Conservation (phyloP, 2,329 filamentous ascomycete genomes). For the Fusarium abutilonis region DNA sequence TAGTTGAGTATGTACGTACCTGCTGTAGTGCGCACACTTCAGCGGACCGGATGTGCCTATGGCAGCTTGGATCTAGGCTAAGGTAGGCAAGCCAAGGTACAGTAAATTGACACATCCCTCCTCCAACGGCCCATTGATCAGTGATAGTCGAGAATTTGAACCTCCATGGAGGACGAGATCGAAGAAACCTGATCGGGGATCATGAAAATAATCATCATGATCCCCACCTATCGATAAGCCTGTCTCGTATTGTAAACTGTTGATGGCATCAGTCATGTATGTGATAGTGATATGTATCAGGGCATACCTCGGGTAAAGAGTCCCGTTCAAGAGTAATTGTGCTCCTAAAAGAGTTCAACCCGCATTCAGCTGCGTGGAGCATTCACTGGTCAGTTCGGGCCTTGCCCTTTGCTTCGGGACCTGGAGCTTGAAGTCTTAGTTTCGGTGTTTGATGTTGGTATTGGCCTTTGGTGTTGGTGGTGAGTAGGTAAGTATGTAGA, state of each 20-base stretch:
- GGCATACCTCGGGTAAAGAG: not conserved
- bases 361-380: slow-evolving; percentile 17
- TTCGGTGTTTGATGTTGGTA: not conserved
- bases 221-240: not conserved
- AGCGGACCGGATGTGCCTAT: slow-evolving; percentile 8
- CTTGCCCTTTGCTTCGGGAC: slow-evolving; percentile 14
- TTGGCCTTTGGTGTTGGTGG: slow-evolving; percentile 1
- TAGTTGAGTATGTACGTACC: slow-evolving; percentile 17
- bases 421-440: slow-evolving; percentile 9
- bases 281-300: not conserved
- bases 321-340: slow-evolving; percentile 4
- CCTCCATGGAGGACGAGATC: slow-evolving; percentile 11
- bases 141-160: slow-evolving; percentile 16
- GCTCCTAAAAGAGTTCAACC: slow-evolving; percentile 8
- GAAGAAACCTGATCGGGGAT: slow-evolving; percentile 11
- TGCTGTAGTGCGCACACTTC: slow-evolving; percentile 15
- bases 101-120: slow-evolving; percentile 37
- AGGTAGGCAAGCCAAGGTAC: slow-evolving; percentile 2
- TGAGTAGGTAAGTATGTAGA: not conserved
- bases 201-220: slow-evolving; percentile 15
- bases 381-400: slow-evolving; percentile 10
- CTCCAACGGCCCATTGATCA: slow-evolving; percentile 25
- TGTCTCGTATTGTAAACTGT: not conserved
- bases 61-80: slow-evolving; percentile 6
- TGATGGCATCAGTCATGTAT: not conserved